Evolutionary conservation across 345 rosid species (phyloP), one percentile per base, ranked within the genome.

Genomic region (Acer campestre): DNA sequence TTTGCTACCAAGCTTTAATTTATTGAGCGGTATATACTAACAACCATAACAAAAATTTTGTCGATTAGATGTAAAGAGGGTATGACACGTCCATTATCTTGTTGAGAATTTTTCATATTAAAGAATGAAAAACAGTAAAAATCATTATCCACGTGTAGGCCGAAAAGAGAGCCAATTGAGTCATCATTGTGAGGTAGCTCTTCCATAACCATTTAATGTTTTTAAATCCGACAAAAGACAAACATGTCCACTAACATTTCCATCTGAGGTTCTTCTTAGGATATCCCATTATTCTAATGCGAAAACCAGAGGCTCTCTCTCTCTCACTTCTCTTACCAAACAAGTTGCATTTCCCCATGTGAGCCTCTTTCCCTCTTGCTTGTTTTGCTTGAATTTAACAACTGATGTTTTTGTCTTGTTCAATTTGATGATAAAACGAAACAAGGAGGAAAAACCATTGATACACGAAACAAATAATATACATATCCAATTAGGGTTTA

Each of bases 171-270:
- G 69, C 40, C 62, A 51, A 25, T 35, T 35, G 61, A 77, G 67
- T 59, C 31, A 58, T 68, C 55, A 8, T 51, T 3, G 46, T 42
- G 46, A 46, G 17, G n/a, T 67, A 68, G 78, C 69, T 67, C 80
- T 44, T 78, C 79, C 79, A 77, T 40, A 66, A 64, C 75, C 23
- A 71, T 73, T 48, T 42, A 46, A 46, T 56, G 68, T 58, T 67
- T 78, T 61, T 42, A 67, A 81, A 76, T 53, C 87, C 82, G 90
- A 88, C 90, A 86, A 82, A 73, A 51, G 70, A 59, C 75, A 78
- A 83, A 76, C 89, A 84, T 86, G 84, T 79, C 83, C 80, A 79
- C 78, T 79, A 68, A 82, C 82, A 69, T 81, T 81, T 68, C 81
- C 80, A 77, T 82, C 78, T 78, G 67, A 78, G 77, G 73, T 82